Evolutionary conservation across 805 yeast genomes (phyloP).

Genomic region (Cyberlindnera mississippiensis): DNA sequence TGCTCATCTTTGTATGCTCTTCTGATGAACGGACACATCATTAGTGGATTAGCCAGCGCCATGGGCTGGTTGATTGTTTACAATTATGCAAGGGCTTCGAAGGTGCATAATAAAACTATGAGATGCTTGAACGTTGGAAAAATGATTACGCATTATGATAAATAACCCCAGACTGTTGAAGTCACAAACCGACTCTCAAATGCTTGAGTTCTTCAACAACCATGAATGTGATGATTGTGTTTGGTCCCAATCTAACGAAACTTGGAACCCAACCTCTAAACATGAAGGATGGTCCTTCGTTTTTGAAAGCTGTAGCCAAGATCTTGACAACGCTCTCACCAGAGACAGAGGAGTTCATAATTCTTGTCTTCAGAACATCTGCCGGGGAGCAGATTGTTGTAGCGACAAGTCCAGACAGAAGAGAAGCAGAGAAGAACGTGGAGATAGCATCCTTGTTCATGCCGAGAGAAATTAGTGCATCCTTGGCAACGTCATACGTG

Average conservation of each 20-base stretch:
- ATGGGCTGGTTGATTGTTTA: no score
- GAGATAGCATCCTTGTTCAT: slow-evolving; percentile 57
- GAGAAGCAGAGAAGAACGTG: slow-evolving; percentile 76
- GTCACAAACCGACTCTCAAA: slow-evolving; percentile 44
- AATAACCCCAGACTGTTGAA: neutral
- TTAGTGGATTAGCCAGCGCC: no score
- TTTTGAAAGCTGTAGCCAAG: slow-evolving; percentile 49
- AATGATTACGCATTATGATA: no score
- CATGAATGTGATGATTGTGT: slow-evolving; percentile 64
- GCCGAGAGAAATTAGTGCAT: slow-evolving; percentile 46
- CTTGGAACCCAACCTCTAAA: slow-evolving; percentile 92
- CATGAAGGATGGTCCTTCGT: slow-evolving; percentile 76
- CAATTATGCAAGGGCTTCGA: no score
- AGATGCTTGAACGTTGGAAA: no score
- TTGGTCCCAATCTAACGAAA: slow-evolving; percentile 82
- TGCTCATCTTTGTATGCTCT: no score
- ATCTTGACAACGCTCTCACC: slow-evolving; percentile 48
- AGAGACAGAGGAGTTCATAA: slow-evolving; percentile 57
- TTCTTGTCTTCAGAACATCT: slow-evolving; percentile 84
- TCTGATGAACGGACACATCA: no score
- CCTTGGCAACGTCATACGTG: slow-evolving; percentile 74
- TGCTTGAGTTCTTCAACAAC: slow-evolving; percentile 65
- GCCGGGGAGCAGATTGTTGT: slow-evolving; percentile 93
- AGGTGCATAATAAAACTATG: no score
- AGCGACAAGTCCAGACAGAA: slow-evolving; percentile 82